phyloP scores from a whole-genome alignment of 2,329 filamentous ascomycete species.

The Alternaria gansuensis region DNA sequence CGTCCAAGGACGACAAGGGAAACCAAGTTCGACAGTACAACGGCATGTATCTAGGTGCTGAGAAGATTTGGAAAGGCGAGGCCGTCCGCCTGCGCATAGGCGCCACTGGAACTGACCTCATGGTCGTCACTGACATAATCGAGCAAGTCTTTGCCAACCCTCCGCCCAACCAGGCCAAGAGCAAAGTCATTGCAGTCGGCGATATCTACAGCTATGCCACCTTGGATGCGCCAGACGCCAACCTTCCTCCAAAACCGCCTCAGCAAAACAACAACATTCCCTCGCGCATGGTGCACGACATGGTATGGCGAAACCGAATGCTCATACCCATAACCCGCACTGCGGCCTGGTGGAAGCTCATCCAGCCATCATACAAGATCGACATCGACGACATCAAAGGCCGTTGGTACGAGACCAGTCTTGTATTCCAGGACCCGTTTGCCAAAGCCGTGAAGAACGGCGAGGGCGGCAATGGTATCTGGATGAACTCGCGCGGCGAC shows the following conservation, averaged over 20 bases:
- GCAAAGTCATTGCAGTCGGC: slow-evolving; percentile 56
- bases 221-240: slow-evolving; percentile 34
- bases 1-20: slow-evolving; percentile 43
- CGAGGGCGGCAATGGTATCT: slow-evolving; percentile 55
- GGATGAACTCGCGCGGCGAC: slow-evolving; percentile 60
- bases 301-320: slow-evolving; percentile 58
- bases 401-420: slow-evolving; percentile 67
- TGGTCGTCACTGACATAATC: slow-evolving; percentile 58
- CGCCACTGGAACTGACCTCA: slow-evolving; percentile 57
- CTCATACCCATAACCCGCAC: slow-evolving; percentile 52
- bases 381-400: slow-evolving; percentile 64
- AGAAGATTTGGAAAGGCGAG: slow-evolving; percentile 69
- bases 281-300: slow-evolving; percentile 61
- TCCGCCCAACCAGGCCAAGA: slow-evolving; percentile 28
- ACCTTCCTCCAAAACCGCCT: slow-evolving; percentile 48
- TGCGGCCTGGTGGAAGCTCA: slow-evolving; percentile 57
- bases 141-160: slow-evolving; percentile 46
- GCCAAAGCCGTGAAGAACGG: slow-evolving; percentile 50
- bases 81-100: slow-evolving; percentile 61
- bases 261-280: slow-evolving; percentile 58
- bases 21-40: slow-evolving; percentile 61
- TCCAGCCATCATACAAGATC: slow-evolving; percentile 44
- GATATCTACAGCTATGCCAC: slow-evolving; percentile 63
- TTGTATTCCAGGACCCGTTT: slow-evolving; percentile 55
- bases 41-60: slow-evolving; percentile 65